phyloP scores from a whole-genome alignment of 163 green algal species.

The Scenedesmus sp. region DNA sequence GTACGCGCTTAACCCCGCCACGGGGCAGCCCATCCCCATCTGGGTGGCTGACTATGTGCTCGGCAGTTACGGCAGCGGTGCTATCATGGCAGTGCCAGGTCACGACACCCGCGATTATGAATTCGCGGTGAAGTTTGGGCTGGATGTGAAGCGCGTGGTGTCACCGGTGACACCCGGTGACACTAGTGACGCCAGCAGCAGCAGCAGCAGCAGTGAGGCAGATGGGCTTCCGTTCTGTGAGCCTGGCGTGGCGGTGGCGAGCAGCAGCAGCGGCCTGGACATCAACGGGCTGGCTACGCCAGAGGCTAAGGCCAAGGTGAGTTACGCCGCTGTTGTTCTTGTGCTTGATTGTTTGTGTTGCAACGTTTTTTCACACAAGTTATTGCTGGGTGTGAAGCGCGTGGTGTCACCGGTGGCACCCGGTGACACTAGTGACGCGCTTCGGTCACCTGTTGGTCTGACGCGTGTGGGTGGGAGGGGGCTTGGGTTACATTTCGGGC shows the following conservation, averaged over 20 bases:
- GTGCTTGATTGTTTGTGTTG: too few species aligned
- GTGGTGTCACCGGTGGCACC: too few species aligned
- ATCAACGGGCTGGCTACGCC: constrained; percentile 83
- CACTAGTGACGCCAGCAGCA: constrained; percentile 62
- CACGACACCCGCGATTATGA: constrained; percentile 96
- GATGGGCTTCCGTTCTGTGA: constrained; percentile 78
- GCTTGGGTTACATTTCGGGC: too few species aligned
- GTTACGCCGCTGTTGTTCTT: not conserved
- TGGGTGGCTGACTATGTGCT: constrained; percentile 99
- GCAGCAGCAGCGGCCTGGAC: constrained; percentile 67
- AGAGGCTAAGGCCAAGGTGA: constrained; percentile 75
- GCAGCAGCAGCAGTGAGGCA: constrained; percentile 23
- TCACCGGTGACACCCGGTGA: not conserved
- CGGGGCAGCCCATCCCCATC: constrained; percentile 88
- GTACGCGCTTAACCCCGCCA: constrained; percentile 90
- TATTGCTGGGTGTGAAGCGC: too few species aligned
- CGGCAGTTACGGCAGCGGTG: constrained; percentile 92
- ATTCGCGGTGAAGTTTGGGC: constrained; percentile 89
- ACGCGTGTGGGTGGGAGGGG: too few species aligned
- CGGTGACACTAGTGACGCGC: too few species aligned
- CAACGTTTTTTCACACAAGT: too few species aligned
- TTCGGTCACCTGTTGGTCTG: too few species aligned
- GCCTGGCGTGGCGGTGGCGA: constrained; percentile 83
- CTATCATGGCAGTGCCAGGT: constrained; percentile 98
- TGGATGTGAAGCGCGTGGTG: constrained; percentile 87